These are phyloP conservation scores for Chenopodium suecicum DNA, from an alignment of 148 eudicot species.

Conservation along the genomic window DNA sequence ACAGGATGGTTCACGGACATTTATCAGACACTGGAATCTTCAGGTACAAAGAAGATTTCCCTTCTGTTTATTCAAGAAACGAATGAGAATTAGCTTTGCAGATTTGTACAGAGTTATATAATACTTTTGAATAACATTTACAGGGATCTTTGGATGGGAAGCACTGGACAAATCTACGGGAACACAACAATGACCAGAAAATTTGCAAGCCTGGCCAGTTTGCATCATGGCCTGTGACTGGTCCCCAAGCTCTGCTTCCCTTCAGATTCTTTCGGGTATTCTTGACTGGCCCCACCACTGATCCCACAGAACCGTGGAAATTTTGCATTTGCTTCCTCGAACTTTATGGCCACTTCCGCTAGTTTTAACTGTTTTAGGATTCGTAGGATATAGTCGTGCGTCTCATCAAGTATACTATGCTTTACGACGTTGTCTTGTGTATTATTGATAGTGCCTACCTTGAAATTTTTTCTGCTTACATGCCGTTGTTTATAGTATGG, in stretches of 20 bases:
- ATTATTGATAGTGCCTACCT: background rate
- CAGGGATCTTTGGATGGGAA: slow-evolving; percentile 90
- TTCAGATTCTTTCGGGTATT: slow-evolving; percentile 79
- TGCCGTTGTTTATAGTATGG: background rate
- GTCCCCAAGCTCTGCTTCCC: slow-evolving; percentile 71
- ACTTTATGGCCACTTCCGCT: slow-evolving; percentile 83
- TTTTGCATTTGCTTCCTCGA: slow-evolving; percentile 87
- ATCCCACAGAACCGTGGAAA: slow-evolving; percentile 63
- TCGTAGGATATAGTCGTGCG: background rate
- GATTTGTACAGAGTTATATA: background rate
- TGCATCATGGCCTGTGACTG: slow-evolving; percentile 75
- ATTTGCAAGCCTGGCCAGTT: slow-evolving; percentile 86
- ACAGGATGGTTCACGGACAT: slow-evolving; percentile 84
- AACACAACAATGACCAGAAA: slow-evolving; percentile 75
- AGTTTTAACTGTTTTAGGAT: background rate
- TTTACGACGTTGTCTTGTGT: background rate
- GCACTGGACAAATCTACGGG: slow-evolving; percentile 73
- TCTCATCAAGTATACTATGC: background rate
- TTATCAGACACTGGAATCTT: slow-evolving; percentile 75
- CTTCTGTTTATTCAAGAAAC: background rate
- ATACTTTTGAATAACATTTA: slow-evolving; percentile 13
- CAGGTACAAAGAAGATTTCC: slow-evolving; percentile 44
- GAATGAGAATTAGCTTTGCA: background rate
- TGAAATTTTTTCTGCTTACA: background rate
- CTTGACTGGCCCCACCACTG: slow-evolving; percentile 71